Percentiles rank a stretch among this genome's conserved stretches.
Evolutionary conservation across 805 yeast genomes (phyloP).

Genomic region (Saccharomycopsis malanga): DNA sequence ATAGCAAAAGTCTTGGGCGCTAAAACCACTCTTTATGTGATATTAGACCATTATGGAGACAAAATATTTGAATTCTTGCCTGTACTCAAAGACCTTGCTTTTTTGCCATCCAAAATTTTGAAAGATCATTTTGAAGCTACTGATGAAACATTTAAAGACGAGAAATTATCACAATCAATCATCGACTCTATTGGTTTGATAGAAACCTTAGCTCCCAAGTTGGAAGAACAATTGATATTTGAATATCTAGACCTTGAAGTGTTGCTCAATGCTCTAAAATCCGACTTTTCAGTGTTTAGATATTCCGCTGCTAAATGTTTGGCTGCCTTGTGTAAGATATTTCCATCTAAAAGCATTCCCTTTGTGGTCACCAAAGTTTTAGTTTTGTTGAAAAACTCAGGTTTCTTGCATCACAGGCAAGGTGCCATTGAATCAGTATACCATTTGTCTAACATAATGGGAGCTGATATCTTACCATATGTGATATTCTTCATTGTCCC

Average conservation of each 20-base stretch:
- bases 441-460: slow-evolving; percentile 82
- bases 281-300: slow-evolving; percentile 74
- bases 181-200: slow-evolving; percentile 83
- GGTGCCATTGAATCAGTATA: slow-evolving; percentile 91
- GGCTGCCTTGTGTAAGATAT: slow-evolving; percentile 65
- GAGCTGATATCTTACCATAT: slow-evolving; percentile 82
- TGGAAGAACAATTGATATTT: slow-evolving; percentile 42
- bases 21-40: slow-evolving; percentile 52
- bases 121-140: slow-evolving; percentile 24
- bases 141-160: slow-evolving; percentile 33
- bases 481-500: slow-evolving; percentile 95
- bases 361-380: slow-evolving; percentile 68
- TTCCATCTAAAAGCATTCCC: slow-evolving; percentile 68
- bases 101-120: slow-evolving; percentile 50
- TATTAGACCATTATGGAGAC: slow-evolving; percentile 47
- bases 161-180: slow-evolving; percentile 61
- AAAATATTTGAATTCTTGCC: slow-evolving; percentile 56
- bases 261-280: slow-evolving; percentile 48
- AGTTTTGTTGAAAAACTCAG: slow-evolving; percentile 75
- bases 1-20: slow-evolving; percentile 77
- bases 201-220: slow-evolving; percentile 60
- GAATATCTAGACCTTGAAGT: slow-evolving; percentile 49
- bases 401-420: slow-evolving; percentile 66
- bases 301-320: slow-evolving; percentile 87
- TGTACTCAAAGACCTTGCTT: slow-evolving; percentile 55